Conservation (phyloP, 2,329 filamentous ascomycete species). For the Cladophialophora psammophila region DNA sequence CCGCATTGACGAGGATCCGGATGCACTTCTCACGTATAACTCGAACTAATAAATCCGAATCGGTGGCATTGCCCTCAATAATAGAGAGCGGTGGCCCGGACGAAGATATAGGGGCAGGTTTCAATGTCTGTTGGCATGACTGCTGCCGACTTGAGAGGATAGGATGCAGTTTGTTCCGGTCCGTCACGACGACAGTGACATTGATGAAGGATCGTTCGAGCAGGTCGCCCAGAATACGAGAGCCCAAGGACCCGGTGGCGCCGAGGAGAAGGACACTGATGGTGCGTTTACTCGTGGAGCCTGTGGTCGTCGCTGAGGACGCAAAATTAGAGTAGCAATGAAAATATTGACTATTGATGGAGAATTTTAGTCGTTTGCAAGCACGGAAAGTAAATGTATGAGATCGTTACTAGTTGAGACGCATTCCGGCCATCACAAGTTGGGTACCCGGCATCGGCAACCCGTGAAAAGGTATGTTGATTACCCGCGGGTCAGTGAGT, state of each 20-base stretch:
- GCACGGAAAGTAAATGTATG: not conserved
- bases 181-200: constrained; percentile 8
- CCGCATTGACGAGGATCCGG: constrained; percentile 11
- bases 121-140: not conserved
- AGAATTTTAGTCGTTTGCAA: not conserved
- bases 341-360: not conserved
- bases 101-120: not conserved
- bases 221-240: constrained; percentile 2
- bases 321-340: not conserved
- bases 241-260: constrained; percentile 12
- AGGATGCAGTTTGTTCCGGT: not conserved
- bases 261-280: constrained; percentile 16
- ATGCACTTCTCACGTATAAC: constrained; percentile 5
- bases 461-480: not conserved
- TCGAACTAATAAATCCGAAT: constrained; percentile 2
- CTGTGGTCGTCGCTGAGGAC: not conserved
- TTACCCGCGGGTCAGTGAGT: not conserved
- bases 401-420: not conserved
- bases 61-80: not conserved
- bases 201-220: constrained; percentile 9
- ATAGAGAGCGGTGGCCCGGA: not conserved
- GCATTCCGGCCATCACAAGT: not conserved
- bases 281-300: constrained; percentile 32
- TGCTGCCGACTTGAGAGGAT: not conserved
- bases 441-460: constrained; percentile 2